These are phyloP conservation scores for Salix brachista DNA, from an alignment of 345 rosid genomes.

Conservation along the genomic window DNA sequence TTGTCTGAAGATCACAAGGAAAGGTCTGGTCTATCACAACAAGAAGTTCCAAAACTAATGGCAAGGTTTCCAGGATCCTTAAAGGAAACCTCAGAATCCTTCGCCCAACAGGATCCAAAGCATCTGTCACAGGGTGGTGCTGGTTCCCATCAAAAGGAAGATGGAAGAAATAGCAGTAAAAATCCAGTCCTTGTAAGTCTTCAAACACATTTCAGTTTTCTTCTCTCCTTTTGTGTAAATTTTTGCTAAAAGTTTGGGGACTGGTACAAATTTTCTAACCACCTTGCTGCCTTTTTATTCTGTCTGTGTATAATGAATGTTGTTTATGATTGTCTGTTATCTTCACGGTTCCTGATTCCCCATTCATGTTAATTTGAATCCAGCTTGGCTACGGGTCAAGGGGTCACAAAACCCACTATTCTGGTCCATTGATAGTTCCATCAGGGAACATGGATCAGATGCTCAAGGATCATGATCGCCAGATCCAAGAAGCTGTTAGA, in stretches of 20 bases:
- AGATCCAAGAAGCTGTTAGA: conserved; percentile 87
- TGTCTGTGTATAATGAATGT: neutral
- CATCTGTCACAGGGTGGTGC: conserved; percentile 38
- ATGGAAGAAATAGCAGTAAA: conserved; percentile 55
- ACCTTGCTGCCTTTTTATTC: neutral
- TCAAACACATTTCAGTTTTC: neutral
- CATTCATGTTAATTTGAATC: conserved; percentile 2
- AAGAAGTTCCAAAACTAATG: conserved; percentile 59
- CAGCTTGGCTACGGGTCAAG: conserved; percentile 89
- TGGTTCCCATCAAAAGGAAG: conserved; percentile 47
- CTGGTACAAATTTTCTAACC: neutral
- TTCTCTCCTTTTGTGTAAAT: neutral
- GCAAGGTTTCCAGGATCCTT: conserved; percentile 86
- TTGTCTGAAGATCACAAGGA: conserved; percentile 55
- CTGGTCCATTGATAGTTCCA: conserved; percentile 85
- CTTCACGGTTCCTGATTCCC: neutral
- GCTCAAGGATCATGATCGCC: conserved; percentile 97
- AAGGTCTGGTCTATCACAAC: conserved; percentile 39
- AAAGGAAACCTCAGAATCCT: conserved; percentile 72
- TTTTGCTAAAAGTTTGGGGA: neutral
- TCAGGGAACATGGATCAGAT: conserved; percentile 88
- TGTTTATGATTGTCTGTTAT: neutral
- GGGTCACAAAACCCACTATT: conserved; percentile 88
- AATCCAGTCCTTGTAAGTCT: conserved; percentile 75
- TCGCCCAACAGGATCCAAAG: conserved; percentile 49